Percentiles rank a stretch among this genome's conserved stretches.
Evolutionary conservation across 2,329 filamentous ascomycete species (phyloP).

Genomic region (Venturia asperata): DNA sequence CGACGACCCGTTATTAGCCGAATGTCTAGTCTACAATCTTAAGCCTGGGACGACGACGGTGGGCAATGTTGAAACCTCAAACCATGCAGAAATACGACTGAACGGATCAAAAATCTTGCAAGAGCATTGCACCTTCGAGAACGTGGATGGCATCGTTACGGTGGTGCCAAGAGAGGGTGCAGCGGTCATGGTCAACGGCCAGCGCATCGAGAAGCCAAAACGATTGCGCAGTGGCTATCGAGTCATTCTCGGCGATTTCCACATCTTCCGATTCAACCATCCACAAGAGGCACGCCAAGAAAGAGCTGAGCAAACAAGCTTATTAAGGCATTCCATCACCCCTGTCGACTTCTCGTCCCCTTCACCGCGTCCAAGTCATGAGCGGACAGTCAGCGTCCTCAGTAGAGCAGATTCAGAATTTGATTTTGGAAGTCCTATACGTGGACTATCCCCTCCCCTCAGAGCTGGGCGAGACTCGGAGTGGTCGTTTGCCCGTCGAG

Average conservation of each 20-base stretch:
- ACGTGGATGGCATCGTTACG: conserved; percentile 87
- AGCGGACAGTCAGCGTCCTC: conserved; percentile 55
- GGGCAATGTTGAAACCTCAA: conserved; percentile 80
- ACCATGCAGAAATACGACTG: conserved; percentile 78
- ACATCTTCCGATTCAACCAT: conserved; percentile 98
- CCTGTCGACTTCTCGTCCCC: conserved; percentile 57
- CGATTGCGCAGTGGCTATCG: conserved; percentile 86
- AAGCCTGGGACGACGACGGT: conserved; percentile 93
- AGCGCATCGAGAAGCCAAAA: conserved; percentile 78
- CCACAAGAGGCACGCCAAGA: conserved; percentile 93
- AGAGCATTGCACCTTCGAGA: conserved; percentile 91
- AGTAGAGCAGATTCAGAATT: conserved; percentile 75
- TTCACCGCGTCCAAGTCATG: conserved; percentile 58
- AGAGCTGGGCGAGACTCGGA: conserved; percentile 73
- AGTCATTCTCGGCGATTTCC: conserved; percentile 94
- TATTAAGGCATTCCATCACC: conserved; percentile 74
- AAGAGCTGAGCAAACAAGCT: conserved; percentile 70
- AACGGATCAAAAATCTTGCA: conserved; percentile 90
- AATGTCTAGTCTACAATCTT: conserved; percentile 95
- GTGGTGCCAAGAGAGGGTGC: conserved; percentile 84
- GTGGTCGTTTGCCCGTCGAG: conserved; percentile 87
- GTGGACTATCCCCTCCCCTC: conserved; percentile 70
- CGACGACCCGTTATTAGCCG: conserved; percentile 70
- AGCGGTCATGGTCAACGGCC: conserved; percentile 95
- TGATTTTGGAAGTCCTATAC: conserved; percentile 62